A percentile compares a stretch with the other conserved stretches of the same genome.
Evolutionary conservation across 2,329 filamentous ascomycete species (phyloP).

Genomic region (Trichoderma lentiforme): DNA sequence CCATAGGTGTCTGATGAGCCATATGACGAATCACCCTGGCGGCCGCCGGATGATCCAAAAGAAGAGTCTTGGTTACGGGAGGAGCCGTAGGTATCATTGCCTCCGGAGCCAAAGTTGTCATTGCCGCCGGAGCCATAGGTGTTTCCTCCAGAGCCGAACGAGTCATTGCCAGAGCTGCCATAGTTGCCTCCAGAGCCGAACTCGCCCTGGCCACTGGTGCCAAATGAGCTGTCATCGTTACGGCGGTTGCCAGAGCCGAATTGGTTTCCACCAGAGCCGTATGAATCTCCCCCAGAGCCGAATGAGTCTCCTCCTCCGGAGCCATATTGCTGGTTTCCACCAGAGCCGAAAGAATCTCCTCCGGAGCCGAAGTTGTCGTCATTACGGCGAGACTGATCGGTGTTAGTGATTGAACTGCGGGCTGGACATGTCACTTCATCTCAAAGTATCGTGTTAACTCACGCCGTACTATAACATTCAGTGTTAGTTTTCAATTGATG

Average conservation of each 20-base stretch:
- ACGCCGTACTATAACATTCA: conserved; percentile 12
- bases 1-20: not conserved
- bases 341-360: conserved; percentile 25
- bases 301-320: conserved; percentile 8
- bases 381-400: conserved; percentile 19
- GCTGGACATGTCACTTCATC: not conserved
- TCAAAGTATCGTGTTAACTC: not conserved
- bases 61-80: not conserved
- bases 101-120: not conserved
- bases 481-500: not conserved
- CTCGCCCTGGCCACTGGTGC: conserved; percentile 5
- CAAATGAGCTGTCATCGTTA: conserved; percentile 10
- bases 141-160: conserved; percentile 20
- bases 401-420: not conserved
- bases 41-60: not conserved
- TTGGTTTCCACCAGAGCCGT: conserved; percentile 11
- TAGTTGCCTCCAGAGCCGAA: conserved; percentile 18
- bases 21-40: conserved; percentile 21
- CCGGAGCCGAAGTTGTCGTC: conserved; percentile 16
- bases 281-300: not conserved
- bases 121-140: conserved; percentile 15
- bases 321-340: not conserved
- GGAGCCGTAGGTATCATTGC: conserved; percentile 14
- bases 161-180: conserved; percentile 24
- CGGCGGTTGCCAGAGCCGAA: conserved; percentile 24